Evolutionary conservation across 768 basidiomycete species (phyloP), one percentile per base, ranked within the genome.

Genomic region (Kwoniella sp.): DNA sequence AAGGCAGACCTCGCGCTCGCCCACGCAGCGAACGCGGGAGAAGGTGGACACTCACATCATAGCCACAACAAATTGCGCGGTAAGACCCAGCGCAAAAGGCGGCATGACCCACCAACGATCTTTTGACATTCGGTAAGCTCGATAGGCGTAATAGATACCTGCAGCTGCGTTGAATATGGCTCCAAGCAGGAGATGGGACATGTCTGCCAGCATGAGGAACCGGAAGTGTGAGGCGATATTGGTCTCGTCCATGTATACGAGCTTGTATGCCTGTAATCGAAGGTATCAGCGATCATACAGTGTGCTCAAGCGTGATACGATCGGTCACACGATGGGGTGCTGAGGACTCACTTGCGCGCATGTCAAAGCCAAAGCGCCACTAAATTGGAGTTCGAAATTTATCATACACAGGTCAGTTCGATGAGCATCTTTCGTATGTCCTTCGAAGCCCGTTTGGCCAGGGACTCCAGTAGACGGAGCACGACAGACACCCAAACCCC

Each of bases 41-140:
- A n/a, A n/a, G n/a, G n/a, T n/a, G n/a, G 5, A 20, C 23, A 38
- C 59, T 61, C 31, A 61, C 48, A 61, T 29, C n/a, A 61, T 7
- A 37, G 59, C 59, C 12, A 52, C 48, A 8, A 61, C 29, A 12
- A 61, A 53, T 22, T 51, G 50, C 7, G 59, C 59, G 3, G 31
- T 15, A 2, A 61, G 26, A 17, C 59, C 59, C 48, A 61, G 31
- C 17, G 59, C 59, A 12, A 52, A 52, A 37, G 59, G 59, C 20
- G 59, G 59, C 37, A 61, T 51, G 59, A 61, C 50, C 20, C n/a
- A 61, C 59, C 59, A 61, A 30, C 51, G 52, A 4, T 34, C 51
- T 23, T 48, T 50, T 15, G 59, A 52, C 48, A 61, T 61, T n/a
- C 50, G 48, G 25, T 50, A 61, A 1, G 59, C 59, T 26, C 59